Base-by-base conservation (phyloP, 768 basidiomycete species). In the Holtermannia corniformis region DNA sequence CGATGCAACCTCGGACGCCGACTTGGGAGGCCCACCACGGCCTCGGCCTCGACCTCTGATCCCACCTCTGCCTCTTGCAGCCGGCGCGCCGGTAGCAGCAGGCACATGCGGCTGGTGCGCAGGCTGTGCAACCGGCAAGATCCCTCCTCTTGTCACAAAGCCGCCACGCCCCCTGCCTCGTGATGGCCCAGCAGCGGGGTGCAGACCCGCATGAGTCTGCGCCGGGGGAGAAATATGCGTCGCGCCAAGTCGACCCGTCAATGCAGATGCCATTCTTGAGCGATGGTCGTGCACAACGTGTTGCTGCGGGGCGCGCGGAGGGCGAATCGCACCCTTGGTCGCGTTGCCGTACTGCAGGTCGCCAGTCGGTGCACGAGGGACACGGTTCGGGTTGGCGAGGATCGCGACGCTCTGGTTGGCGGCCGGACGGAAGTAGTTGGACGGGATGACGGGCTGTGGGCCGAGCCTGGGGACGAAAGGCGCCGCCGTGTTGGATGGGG, bases 391-490 rank as follows among this genome's bases (percentile, higher is more conserved):
- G 62, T 89, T 88, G 13, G 79, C 70, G 83, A 87, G 85, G 51
- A 88, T 87, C 27, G 80, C 78, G 14, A 87, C 76, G 3, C 79
- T 78, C 1, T 72, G 48, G 57, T 66, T 64, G 50, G 72, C 75
- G 2, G 80, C 80, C 3, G 83, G 81, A 48, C 82, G 77, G 77
- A 83, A 86, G 5, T 82, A 83, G n/a, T 80, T 73, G 5, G 76
- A 81, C 7, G 80, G 73, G n/a, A 84, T 72, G 44, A 74, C 75
- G 2, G 84, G 83, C 61, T 81, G 76, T 7, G 84, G 82, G 0
- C 86, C 85, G 60, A 80, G 76, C 21, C 80, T 78, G 45, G 84
- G 84, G 48, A 78, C 81, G 76, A 86, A 87, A 0, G 82, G 79
- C 3, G 73, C 64, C 16, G 56, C 40, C 28, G 68, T 50, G 14